Conservation (phyloP, 345 rosid species). For the Pugionium cornutum region DNA sequence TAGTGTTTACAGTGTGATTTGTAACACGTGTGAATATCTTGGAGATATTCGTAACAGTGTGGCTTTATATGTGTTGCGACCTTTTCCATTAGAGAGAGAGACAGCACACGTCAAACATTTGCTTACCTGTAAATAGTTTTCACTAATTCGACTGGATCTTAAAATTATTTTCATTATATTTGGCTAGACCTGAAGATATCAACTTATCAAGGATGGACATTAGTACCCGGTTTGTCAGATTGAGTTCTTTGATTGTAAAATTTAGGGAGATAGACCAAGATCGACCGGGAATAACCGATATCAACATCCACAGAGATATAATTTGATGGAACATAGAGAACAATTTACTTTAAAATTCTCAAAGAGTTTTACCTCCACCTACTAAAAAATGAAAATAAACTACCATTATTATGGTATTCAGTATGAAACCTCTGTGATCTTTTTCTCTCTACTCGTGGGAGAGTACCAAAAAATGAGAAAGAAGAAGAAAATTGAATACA, state of each 20-base stretch:
- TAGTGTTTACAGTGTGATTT: background rate
- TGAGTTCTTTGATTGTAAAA: too few species aligned
- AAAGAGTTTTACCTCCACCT: constrained; percentile 28
- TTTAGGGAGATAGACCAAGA: too few species aligned
- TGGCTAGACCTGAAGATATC: background rate
- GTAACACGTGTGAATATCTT: constrained; percentile 25
- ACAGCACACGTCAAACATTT: constrained; percentile 29
- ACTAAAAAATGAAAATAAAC: constrained; percentile 6
- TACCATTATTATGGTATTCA: constrained; percentile 1
- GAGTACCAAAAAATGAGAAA: constrained; percentile 21
- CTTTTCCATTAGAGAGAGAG: background rate
- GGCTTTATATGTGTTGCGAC: constrained; percentile 11
- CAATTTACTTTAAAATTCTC: background rate
- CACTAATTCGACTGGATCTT: constrained; percentile 11
- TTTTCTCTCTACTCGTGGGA: too few species aligned
- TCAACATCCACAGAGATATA: background rate
- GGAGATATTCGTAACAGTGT: constrained; percentile 3
- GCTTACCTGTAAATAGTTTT: constrained; percentile 19
- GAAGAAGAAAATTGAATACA: constrained; percentile 11
- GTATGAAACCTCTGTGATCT: too few species aligned
- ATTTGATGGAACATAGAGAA: background rate
- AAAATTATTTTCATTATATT: background rate
- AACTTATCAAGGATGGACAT: too few species aligned
- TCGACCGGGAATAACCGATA: too few species aligned
- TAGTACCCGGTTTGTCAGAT: background rate